A percentile compares a stretch with the other conserved stretches of the same genome.
Evolutionary conservation across 1,284 basidiomycete genomes (phyloP).

Genomic region (Heimioporus retisporus): DNA sequence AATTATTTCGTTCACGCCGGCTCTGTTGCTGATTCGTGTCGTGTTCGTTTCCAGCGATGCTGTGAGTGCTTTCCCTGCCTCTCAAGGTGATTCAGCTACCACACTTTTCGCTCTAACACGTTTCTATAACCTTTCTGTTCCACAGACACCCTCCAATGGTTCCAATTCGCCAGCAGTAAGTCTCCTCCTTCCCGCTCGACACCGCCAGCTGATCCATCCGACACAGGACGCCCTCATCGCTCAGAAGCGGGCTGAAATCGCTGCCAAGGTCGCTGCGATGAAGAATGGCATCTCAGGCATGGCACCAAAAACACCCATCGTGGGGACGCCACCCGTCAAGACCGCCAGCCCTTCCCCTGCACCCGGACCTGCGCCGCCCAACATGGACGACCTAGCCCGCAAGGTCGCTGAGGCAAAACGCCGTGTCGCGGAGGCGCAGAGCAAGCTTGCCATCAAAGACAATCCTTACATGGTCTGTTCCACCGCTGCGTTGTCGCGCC

Average conservation of each 20-base stretch:
- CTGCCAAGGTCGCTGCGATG: conserved; percentile 86
- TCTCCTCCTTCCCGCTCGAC: no score
- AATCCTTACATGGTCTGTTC: conserved; percentile 86
- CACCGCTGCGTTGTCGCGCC: not conserved
- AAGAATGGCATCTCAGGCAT: conserved; percentile 58
- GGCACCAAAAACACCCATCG: conserved; percentile 30
- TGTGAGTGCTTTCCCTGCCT: conserved; percentile 63
- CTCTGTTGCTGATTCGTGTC: conserved; percentile 29
- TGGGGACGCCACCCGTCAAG: conserved; percentile 42
- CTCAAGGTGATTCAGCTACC: conserved; percentile 75
- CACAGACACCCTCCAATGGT: conserved; percentile 67
- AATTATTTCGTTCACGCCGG: conserved; percentile 12
- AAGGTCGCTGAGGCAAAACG: conserved; percentile 84
- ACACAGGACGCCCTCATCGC: conserved; percentile 70
- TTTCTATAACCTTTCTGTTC: conserved; percentile 74
- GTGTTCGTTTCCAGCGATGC: conserved; percentile 57
- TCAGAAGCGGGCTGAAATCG: conserved; percentile 86
- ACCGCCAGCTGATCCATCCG: no score
- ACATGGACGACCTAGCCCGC: conserved; percentile 73
- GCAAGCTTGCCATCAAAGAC: conserved; percentile 75
- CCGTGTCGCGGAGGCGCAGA: conserved; percentile 83
- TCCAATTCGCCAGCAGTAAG: no score
- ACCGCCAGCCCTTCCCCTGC: conserved; percentile 49
- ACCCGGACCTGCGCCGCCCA: conserved; percentile 49
- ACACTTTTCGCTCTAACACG: conserved; percentile 60